A percentile compares a stretch with the other conserved stretches of the same genome.
Evolutionary conservation across 306 rosid species (phyloP).

Genomic region (Vicia sativa): DNA sequence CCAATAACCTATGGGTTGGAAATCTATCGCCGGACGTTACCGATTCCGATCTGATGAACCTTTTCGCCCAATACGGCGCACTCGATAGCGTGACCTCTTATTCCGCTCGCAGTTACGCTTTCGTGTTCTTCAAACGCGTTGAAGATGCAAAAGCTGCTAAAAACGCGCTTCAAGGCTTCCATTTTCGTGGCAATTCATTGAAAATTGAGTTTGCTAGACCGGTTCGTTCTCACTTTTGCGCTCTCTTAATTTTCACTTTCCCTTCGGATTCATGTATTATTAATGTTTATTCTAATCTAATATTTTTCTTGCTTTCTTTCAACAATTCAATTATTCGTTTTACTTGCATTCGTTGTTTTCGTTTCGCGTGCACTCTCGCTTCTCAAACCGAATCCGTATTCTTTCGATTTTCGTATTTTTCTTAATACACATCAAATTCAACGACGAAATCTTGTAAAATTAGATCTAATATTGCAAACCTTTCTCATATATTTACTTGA

Average conservation of each 20-base stretch:
- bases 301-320: not conserved
- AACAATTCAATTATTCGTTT: not conserved
- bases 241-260: constrained; percentile 16
- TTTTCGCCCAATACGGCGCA: constrained; percentile 79
- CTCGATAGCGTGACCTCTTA: constrained; percentile 83
- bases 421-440: not conserved
- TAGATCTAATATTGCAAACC: not conserved
- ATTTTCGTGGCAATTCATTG: constrained; percentile 60
- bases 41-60: constrained; percentile 77
- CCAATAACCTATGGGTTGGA: constrained; percentile 93
- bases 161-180: constrained; percentile 68
- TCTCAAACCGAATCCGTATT: constrained; percentile 14
- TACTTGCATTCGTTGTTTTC: constrained; percentile 3
- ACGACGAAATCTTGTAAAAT: not conserved
- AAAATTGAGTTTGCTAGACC: constrained; percentile 96
- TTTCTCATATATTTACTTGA: not conserved
- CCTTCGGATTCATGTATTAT: constrained; percentile 37
- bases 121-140: constrained; percentile 75
- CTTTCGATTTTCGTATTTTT: not conserved
- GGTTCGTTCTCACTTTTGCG: constrained; percentile 78
- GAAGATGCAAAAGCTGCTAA: constrained; percentile 95
- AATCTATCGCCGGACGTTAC: constrained; percentile 74
- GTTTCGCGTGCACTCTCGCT: constrained; percentile 15
- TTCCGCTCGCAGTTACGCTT: constrained; percentile 83
- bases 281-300: not conserved